Base-by-base conservation (phyloP, 1,139 yeast genomes). In the Blastobotrys serpentis region DNA sequence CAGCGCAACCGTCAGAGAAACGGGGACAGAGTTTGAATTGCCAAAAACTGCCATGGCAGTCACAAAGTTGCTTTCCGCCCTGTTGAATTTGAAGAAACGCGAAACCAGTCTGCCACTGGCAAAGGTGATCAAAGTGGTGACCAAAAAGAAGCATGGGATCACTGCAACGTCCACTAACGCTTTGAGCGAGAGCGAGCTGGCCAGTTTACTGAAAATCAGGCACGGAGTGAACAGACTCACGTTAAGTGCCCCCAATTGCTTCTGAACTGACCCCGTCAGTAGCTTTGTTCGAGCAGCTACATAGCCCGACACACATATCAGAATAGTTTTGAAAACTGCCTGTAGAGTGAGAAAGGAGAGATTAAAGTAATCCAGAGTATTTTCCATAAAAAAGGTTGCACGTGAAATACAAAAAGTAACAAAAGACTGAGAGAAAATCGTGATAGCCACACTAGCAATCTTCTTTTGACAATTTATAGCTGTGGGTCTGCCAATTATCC, bases 31-130 rank as follows among this genome's bases (percentile, higher is more conserved):
- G 61, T 85, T 85, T 37, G 89, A 82, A 66, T 86, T 86, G 44
- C 94, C 95, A 67, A 86, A 86, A 13, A 85, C 94, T 0, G 88
- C 86, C 92, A 86, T 86, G 4, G 95, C 95, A 19, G 89, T 84
- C 43, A 86, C 95, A 60, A 84, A 86, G 67, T 86, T 85, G 6
- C 83, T 61, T 65, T 86, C 94, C 1, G 86, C 79, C 32, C 70
- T 74, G 56, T 81, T 81, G 58, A 86, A 72, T 5, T 66, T 64
- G 53, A 84, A 66, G 25, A 77, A 48, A 23, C 68, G 61, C 6
- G 83, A 72, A 33, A 78, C 74, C 29, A 76, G 47, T 39, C 72
- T 68, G 2, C 90, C 81, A 48, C 86, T 77, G 6, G 64, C 42
- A 54, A 69, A 80, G 4, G 92, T 78, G 29, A 84, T 80, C 11